Percentiles rank a stretch among this genome's conserved stretches.
Evolutionary conservation across 2,329 filamentous ascomycete genomes (phyloP).

Genomic region (Neopestalotiopsis rosae): DNA sequence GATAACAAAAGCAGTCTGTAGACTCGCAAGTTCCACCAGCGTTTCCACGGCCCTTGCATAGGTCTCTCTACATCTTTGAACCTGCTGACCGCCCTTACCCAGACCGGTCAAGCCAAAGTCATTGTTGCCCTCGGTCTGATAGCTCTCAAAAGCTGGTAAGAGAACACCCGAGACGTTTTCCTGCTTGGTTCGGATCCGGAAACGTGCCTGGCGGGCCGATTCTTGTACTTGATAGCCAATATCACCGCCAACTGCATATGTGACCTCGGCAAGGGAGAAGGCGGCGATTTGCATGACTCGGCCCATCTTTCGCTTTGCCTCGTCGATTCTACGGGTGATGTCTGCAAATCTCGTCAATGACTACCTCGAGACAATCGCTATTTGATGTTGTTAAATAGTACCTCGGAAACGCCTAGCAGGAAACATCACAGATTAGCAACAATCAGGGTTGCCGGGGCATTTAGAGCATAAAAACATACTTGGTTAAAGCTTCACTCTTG

Average conservation of each 20-base stretch:
- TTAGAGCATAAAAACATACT: slow-evolving; percentile 61
- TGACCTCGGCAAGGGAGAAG: slow-evolving; percentile 96
- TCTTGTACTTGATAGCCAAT: slow-evolving; percentile 98
- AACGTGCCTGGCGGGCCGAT: slow-evolving; percentile 89
- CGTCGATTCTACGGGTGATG: slow-evolving; percentile 95
- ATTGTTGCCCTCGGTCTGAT: slow-evolving; percentile 84
- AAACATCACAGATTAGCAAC: background rate
- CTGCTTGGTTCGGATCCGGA: slow-evolving; percentile 92
- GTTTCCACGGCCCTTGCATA: slow-evolving; percentile 96
- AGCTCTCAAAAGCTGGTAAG: slow-evolving; percentile 91
- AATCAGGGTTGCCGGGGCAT: slow-evolving; percentile 4
- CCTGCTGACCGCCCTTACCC: slow-evolving; percentile 96
- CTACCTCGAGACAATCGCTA: background rate
- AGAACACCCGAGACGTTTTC: slow-evolving; percentile 98
- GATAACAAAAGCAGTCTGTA: slow-evolving; percentile 98
- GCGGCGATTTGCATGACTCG: slow-evolving; percentile 99
- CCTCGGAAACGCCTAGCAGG: slow-evolving; percentile 80
- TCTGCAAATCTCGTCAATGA: slow-evolving; percentile 56
- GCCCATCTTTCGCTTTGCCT: slow-evolving; percentile 99
- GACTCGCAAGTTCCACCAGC: slow-evolving; percentile 89
- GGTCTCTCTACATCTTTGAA: slow-evolving; percentile 92
- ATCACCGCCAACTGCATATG: slow-evolving; percentile 93
- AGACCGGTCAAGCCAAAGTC: slow-evolving; percentile 96
- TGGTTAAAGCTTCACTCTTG: slow-evolving; percentile 97
- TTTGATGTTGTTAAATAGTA: slow-evolving; percentile 45